Percentiles rank a stretch among this genome's conserved stretches.
These are phyloP conservation scores for Aspergillus alliaceus DNA, from an alignment of 2,329 filamentous ascomycete species.

Conservation along the genomic window DNA sequence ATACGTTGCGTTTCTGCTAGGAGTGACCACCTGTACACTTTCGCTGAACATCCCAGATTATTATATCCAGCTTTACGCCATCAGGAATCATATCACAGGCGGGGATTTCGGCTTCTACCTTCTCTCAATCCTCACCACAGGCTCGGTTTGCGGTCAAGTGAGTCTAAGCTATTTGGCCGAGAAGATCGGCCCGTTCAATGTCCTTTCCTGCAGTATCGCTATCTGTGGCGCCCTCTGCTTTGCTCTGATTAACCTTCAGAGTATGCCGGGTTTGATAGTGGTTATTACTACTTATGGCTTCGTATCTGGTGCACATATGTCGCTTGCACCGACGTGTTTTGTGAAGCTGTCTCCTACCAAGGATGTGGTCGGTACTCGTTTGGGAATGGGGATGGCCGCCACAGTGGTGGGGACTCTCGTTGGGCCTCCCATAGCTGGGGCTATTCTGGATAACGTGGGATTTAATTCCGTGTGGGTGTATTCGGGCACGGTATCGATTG, in stretches of 20 bases:
- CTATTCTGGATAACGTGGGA: slow-evolving; percentile 10
- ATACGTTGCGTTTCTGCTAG: slow-evolving; percentile 39
- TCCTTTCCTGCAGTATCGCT: slow-evolving; percentile 26
- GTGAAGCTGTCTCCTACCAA: slow-evolving; percentile 32
- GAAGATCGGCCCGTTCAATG: slow-evolving; percentile 51
- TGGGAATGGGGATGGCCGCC: slow-evolving; percentile 41
- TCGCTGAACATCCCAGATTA: slow-evolving; percentile 51
- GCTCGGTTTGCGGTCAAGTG: slow-evolving; percentile 52
- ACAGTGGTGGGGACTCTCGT: slow-evolving; percentile 24
- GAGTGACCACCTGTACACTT: slow-evolving; percentile 43
- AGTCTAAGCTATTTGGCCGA: slow-evolving; percentile 53
- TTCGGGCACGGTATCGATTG: background rate
- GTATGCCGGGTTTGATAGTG: slow-evolving; percentile 28
- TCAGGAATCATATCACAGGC: slow-evolving; percentile 44
- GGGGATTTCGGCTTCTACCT: slow-evolving; percentile 57
- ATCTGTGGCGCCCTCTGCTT: slow-evolving; percentile 33
- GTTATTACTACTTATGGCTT: slow-evolving; percentile 42
- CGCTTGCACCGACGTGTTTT: slow-evolving; percentile 34
- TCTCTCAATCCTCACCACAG: slow-evolving; percentile 59
- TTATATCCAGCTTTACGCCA: slow-evolving; percentile 56
- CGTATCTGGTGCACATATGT: slow-evolving; percentile 41
- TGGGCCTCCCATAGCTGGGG: slow-evolving; percentile 24
- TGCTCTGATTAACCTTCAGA: slow-evolving; percentile 32
- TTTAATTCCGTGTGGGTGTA: background rate
- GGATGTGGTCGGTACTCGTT: slow-evolving; percentile 40